Conservation (phyloP, 1,284 basidiomycete genomes). For the Peniophora sp. region DNA sequence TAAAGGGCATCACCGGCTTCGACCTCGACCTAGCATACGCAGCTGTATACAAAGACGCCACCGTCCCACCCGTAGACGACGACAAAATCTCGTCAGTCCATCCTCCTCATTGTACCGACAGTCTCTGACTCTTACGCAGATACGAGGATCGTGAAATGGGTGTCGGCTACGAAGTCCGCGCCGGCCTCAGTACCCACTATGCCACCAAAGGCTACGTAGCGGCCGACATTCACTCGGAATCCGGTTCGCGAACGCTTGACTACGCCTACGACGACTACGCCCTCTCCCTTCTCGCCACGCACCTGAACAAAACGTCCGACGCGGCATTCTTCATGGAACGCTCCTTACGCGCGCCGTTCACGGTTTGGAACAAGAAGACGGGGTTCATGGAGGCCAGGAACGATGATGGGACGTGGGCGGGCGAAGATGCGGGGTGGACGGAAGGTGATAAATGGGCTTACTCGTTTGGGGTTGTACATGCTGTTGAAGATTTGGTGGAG, state of each 20-base stretch:
- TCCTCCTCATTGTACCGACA: background rate
- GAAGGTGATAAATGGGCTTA: slow-evolving; percentile 85
- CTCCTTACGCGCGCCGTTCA: slow-evolving; percentile 48
- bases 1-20: slow-evolving; percentile 58
- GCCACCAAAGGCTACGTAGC: slow-evolving; percentile 67
- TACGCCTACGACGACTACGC: slow-evolving; percentile 82
- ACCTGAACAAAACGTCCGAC: slow-evolving; percentile 42
- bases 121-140: slow-evolving; percentile 20
- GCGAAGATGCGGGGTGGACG: slow-evolving; percentile 66
- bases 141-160: slow-evolving; percentile 74
- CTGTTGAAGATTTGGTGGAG: slow-evolving; percentile 56
- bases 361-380: slow-evolving; percentile 64
- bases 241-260: slow-evolving; percentile 72
- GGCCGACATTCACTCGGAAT: slow-evolving; percentile 72
- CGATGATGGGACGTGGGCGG: slow-evolving; percentile 64
- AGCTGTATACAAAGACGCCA: slow-evolving; percentile 72
- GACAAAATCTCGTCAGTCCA: slow-evolving; percentile 40
- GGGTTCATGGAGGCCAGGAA: slow-evolving; percentile 80
- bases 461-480: slow-evolving; percentile 70
- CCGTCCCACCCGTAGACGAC: slow-evolving; percentile 59
- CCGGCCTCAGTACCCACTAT: slow-evolving; percentile 68
- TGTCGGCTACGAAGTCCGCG: slow-evolving; percentile 77
- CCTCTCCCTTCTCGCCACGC: slow-evolving; percentile 51
- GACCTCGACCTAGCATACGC: slow-evolving; percentile 63
- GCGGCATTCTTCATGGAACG: slow-evolving; percentile 47